Evolutionary conservation across 179 eudicot genomes (phyloP).

Genomic region (Gypsophila paniculata): DNA sequence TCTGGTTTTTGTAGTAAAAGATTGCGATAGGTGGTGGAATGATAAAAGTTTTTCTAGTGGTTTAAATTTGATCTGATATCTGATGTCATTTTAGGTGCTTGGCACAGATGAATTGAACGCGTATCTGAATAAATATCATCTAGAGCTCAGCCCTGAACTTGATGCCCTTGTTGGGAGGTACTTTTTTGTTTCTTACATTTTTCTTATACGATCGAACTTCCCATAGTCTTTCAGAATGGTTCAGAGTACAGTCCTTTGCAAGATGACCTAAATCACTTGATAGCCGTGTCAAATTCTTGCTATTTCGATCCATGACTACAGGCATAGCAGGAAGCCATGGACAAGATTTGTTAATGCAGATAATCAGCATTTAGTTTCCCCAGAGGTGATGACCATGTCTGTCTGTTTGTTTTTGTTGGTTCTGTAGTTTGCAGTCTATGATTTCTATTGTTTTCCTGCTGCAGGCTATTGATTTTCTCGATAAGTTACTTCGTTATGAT

Average conservation of each 20-base stretch:
- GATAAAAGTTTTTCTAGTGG: not conserved
- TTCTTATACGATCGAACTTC: not conserved
- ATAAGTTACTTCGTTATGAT: conserved; percentile 93
- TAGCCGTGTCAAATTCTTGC: not conserved
- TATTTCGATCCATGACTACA: conserved; percentile 27
- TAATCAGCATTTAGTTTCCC: conserved; percentile 88
- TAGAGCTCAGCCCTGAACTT: conserved; percentile 86
- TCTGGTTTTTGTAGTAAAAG: not conserved
- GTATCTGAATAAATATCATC: conserved; percentile 63
- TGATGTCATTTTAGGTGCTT: conserved; percentile 51
- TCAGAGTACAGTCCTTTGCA: not conserved
- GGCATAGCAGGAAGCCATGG: conserved; percentile 98
- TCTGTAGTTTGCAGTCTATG: conserved; percentile 7
- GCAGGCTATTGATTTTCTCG: conserved; percentile 93
- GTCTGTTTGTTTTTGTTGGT: not conserved
- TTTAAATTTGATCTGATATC: conserved; percentile 11
- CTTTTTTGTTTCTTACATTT: not conserved
- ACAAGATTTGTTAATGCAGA: conserved; percentile 78
- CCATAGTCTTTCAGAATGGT: not conserved
- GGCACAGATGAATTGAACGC: conserved; percentile 89
- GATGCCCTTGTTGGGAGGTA: conserved; percentile 95
- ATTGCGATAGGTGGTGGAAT: no score
- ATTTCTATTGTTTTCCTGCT: conserved; percentile 3
- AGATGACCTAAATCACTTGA: not conserved
- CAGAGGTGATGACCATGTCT: conserved; percentile 52